These are phyloP conservation scores for Lathyrus sativus DNA, from an alignment of 306 rosid genomes.

Conservation along the genomic window DNA sequence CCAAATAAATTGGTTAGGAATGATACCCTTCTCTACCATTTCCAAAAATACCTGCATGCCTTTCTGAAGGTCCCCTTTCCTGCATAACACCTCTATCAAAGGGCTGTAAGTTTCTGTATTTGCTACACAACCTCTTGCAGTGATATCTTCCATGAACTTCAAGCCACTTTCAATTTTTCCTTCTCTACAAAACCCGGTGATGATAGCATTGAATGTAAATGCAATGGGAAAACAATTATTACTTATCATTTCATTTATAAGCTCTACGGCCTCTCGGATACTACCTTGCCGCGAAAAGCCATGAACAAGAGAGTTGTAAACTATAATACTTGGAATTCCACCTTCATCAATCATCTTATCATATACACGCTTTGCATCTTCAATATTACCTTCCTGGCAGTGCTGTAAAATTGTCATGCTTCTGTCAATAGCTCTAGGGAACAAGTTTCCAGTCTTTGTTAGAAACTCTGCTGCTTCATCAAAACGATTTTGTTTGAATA, in stretches of 20 bases:
- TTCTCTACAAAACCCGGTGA: slow-evolving; percentile 53
- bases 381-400: slow-evolving; percentile 49
- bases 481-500: slow-evolving; percentile 54
- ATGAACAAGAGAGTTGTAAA: slow-evolving; percentile 57
- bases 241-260: slow-evolving; percentile 68
- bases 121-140: slow-evolving; percentile 57
- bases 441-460: slow-evolving; percentile 48
- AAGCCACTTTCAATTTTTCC: slow-evolving; percentile 58
- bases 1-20: slow-evolving; percentile 61
- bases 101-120: slow-evolving; percentile 51
- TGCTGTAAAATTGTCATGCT: slow-evolving; percentile 54
- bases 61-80: slow-evolving; percentile 57
- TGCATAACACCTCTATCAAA: slow-evolving; percentile 51
- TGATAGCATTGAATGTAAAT: slow-evolving; percentile 57
- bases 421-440: slow-evolving; percentile 70
- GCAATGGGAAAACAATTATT: slow-evolving; percentile 59
- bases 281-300: slow-evolving; percentile 49
- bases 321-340: slow-evolving; percentile 61
- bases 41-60: slow-evolving; percentile 48
- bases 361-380: slow-evolving; percentile 63
- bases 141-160: slow-evolving; percentile 63
- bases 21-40: slow-evolving; percentile 56
- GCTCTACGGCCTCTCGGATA: slow-evolving; percentile 59
- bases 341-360: slow-evolving; percentile 59
- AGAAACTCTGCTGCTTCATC: slow-evolving; percentile 63